Evolutionary conservation across 177 flowering plant species (phyloP).

Genomic region (Telopea speciosissima): DNA sequence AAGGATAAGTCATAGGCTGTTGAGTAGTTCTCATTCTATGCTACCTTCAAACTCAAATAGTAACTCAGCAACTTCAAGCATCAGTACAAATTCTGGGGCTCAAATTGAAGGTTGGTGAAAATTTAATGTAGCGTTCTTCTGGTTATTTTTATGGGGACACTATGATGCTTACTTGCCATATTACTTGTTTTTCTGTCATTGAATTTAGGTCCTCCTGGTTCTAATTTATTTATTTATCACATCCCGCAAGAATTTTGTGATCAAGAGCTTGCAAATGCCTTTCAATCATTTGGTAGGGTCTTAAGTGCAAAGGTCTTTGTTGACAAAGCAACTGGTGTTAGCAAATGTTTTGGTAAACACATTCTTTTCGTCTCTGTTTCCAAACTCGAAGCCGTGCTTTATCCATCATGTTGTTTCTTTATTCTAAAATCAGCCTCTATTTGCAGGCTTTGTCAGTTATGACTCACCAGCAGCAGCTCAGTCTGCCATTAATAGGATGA

Average conservation of each 20-base stretch:
- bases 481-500: constrained; percentile 80
- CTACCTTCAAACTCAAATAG: constrained; percentile 35
- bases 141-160: not conserved
- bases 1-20: constrained; percentile 55
- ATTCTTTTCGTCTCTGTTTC: constrained; percentile 6
- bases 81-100: constrained; percentile 49
- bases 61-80: constrained; percentile 41
- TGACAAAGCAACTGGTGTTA: constrained; percentile 92
- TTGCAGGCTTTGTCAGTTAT: constrained; percentile 95
- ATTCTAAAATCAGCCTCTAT: constrained; percentile 8
- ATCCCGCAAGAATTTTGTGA: constrained; percentile 99
- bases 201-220: constrained; percentile 92
- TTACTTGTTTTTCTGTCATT: constrained; percentile 11
- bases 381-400: no score
- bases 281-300: constrained; percentile 78
- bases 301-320: constrained; percentile 95
- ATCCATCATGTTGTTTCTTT: not conserved
- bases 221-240: constrained; percentile 94
- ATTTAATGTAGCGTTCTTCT: constrained; percentile 4
- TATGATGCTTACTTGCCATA: constrained; percentile 8
- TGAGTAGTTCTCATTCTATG: constrained; percentile 51
- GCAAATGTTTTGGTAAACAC: constrained; percentile 93
- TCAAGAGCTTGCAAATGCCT: constrained; percentile 81
- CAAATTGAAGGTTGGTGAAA: constrained; percentile 78
- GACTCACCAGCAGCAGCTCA: constrained; percentile 87